A percentile compares a stretch with the other conserved stretches of the same genome.
phyloP scores from a whole-genome alignment of 305 asterid genomes.

The Solanum hybrid region DNA sequence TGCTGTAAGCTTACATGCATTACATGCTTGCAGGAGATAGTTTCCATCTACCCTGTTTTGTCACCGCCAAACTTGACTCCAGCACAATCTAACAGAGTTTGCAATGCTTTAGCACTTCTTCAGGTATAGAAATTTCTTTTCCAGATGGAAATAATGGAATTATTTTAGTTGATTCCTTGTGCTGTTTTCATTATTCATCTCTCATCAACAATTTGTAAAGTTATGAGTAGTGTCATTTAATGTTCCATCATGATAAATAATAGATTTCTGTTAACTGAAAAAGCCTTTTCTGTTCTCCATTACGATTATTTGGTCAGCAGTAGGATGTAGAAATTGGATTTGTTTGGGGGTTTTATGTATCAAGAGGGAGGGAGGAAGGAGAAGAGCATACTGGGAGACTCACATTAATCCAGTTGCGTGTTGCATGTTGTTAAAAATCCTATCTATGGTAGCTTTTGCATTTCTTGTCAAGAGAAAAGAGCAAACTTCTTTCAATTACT shows the following conservation, averaged over 20 bases:
- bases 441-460: background rate
- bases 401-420: background rate
- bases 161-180: background rate
- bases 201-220: background rate
- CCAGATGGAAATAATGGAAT: background rate
- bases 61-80: conserved; percentile 93
- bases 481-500: background rate
- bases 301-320: background rate
- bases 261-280: background rate
- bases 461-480: background rate
- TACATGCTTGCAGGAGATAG: conserved; percentile 64
- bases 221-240: background rate
- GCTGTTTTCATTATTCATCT: background rate
- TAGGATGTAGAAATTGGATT: background rate
- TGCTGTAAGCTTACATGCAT: background rate
- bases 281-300: background rate
- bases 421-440: background rate
- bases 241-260: background rate
- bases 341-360: background rate
- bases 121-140: conserved; percentile 45
- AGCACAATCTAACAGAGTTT: conserved; percentile 90
- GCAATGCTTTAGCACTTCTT: conserved; percentile 98
- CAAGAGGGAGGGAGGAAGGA: background rate
- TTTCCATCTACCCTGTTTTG: conserved; percentile 84
- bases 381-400: background rate